These are phyloP conservation scores for Smittium mucronatum DNA, from an alignment of 371 early-diverging fungal species.

Conservation along the genomic window DNA sequence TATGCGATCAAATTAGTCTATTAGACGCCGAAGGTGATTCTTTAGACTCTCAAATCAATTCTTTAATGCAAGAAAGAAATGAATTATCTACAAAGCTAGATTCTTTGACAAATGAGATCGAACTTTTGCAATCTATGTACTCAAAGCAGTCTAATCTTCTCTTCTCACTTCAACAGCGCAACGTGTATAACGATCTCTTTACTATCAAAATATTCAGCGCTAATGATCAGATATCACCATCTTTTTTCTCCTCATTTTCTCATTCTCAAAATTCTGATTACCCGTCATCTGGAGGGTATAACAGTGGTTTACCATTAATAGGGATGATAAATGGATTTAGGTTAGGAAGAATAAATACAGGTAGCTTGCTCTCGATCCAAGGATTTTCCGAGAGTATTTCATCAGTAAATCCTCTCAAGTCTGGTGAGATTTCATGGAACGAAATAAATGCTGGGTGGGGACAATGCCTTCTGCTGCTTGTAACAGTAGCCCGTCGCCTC, in stretches of 20 bases:
- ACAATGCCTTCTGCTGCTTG: conserved; percentile 69
- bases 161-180: conserved; percentile 74
- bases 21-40: conserved; percentile 50
- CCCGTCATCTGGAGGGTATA: conserved; percentile 18
- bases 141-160: conserved; percentile 63
- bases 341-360: conserved; percentile 58
- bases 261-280: neutral
- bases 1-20: conserved; percentile 45
- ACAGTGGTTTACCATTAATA: conserved; percentile 69
- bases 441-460: conserved; percentile 97
- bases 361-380: conserved; percentile 32
- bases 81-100: conserved; percentile 27
- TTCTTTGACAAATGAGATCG: conserved; percentile 51
- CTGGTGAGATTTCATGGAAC: conserved; percentile 68
- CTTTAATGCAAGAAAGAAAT: conserved; percentile 15
- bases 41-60: conserved; percentile 16
- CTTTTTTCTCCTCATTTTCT: too few species aligned
- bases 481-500: conserved; percentile 73
- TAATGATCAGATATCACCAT: conserved; percentile 16
- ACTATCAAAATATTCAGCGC: conserved; percentile 68
- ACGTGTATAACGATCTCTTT: conserved; percentile 80
- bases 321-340: conserved; percentile 90
- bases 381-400: neutral
- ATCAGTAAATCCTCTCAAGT: conserved; percentile 11
- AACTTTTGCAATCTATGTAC: conserved; percentile 60